Evolutionary conservation across 2,329 filamentous ascomycete genomes (phyloP), one percentile per base, ranked within the genome.

Genomic region (Neobulgaria alba): DNA sequence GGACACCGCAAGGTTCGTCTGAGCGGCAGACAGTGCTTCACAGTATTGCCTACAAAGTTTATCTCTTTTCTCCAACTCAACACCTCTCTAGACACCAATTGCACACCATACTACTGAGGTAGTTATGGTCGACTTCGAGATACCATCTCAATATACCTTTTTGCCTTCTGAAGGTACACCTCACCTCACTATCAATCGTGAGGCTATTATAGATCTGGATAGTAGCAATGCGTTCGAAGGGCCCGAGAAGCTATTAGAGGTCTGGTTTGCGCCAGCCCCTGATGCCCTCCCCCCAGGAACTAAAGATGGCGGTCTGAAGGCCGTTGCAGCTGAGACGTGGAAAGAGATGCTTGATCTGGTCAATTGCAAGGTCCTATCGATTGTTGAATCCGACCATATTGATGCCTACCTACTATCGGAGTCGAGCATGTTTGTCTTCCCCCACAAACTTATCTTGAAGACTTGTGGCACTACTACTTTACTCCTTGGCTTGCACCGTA

Each of bases 391-490:
- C 17, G 88, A 95, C 49, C 82, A 90, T 60, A 84, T 96, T 55
- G 92, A 98, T 60, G 90, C 92, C 51, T 98, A 98, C 61, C 78
- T 98, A 5, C 74, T 98, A 41, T 98, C 92, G 49, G 92, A 98
- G 68, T 96, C 92, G 30, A 96, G 92, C 83, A 95, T 98, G 89
- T 98, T 98, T 62, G 87, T 98, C 55, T 98, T 95, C 65, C 88
- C 89, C n/a, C 92, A 98, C 76, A 98, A 98, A 73, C 76, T 98
- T 50, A 95, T 98, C 46, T 72, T 98, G 53, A 98, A 98, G 77
- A 98, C 92, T 5, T 98, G 92, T 58, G 92, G 92, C 46, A 98
- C 92, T 17, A 98, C 92, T 10, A 98, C 92, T 2, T 70, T 98
- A 39, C 76, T 98, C 5, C 82, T 85, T 35, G 92, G 92, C 15